Percentiles rank a stretch among this genome's conserved stretches.
These are phyloP conservation scores for Sextonia rubra DNA, from an alignment of 164 flowering plant species.

Conservation along the genomic window DNA sequence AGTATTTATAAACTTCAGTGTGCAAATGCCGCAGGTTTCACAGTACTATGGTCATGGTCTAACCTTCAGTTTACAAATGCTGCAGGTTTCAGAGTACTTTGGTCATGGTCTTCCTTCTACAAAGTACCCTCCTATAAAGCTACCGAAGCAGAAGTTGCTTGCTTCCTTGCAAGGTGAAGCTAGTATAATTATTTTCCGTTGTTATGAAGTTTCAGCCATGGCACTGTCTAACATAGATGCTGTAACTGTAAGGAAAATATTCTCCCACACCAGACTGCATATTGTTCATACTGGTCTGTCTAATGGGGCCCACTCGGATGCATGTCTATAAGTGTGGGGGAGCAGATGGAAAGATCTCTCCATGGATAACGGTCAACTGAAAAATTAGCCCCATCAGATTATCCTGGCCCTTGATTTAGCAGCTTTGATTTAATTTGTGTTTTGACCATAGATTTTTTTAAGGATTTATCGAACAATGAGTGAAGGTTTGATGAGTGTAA, in stretches of 20 bases:
- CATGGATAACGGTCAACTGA: too few species aligned
- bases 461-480: too few species aligned
- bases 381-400: too few species aligned
- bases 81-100: conserved; percentile 72
- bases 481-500: too few species aligned
- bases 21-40: conserved; percentile 77
- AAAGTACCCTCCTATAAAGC: conserved; percentile 60
- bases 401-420: too few species aligned
- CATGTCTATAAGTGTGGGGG: too few species aligned
- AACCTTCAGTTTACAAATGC: conserved; percentile 42
- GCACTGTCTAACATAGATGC: not conserved
- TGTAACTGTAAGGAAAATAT: too few species aligned
- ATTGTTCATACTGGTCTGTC: not conserved
- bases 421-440: too few species aligned
- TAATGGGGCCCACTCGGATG: not conserved
- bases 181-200: not conserved
- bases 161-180: conserved; percentile 64
- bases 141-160: conserved; percentile 69
- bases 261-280: too few species aligned
- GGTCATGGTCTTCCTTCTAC: conserved; percentile 42
- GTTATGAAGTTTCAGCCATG: not conserved
- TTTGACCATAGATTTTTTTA: too few species aligned
- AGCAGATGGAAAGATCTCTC: too few species aligned
- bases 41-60: conserved; percentile 45
- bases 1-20: not conserved